These are phyloP conservation scores for Russula ochroleuca DNA, from an alignment of 768 basidiomycete species.

Conservation along the genomic window DNA sequence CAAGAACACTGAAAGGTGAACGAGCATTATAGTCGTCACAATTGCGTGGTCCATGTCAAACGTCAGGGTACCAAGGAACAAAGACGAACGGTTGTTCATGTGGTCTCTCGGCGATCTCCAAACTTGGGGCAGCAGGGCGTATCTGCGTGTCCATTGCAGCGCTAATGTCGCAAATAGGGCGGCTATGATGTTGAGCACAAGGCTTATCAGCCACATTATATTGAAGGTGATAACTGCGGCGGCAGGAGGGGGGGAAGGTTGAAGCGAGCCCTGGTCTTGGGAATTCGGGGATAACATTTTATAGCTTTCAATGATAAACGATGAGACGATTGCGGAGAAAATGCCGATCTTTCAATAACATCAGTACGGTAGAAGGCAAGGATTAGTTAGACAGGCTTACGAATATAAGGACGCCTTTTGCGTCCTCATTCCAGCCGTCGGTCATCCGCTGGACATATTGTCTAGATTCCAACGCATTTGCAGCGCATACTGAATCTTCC, in stretches of 20 bases:
- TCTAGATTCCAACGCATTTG: slow-evolving; percentile 1
- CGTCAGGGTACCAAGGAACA: not conserved
- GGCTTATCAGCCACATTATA: too few relatives aligned
- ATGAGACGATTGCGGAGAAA: too few relatives aligned
- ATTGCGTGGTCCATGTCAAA: slow-evolving; percentile 32
- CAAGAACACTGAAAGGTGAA: slow-evolving; percentile 46
- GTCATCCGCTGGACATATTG: not conserved
- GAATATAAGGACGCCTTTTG: slow-evolving; percentile 20
- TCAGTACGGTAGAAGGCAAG: not conserved
- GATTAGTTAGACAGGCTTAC: slow-evolving; percentile 2
- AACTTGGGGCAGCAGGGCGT: slow-evolving; percentile 32
- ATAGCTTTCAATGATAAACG: slow-evolving; percentile 27
- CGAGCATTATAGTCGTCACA: slow-evolving; percentile 41
- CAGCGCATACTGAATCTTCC: not conserved
- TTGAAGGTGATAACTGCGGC: slow-evolving; percentile 10
- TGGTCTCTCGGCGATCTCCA: slow-evolving; percentile 33
- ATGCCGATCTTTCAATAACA: slow-evolving; percentile 23
- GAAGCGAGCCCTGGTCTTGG: not conserved
- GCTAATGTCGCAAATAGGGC: too few relatives aligned
- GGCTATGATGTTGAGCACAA: too few relatives aligned
- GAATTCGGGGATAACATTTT: slow-evolving; percentile 18
- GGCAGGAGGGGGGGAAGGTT: not conserved
- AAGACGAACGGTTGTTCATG: slow-evolving; percentile 35
- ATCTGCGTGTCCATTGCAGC: too few relatives aligned
- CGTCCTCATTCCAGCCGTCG: slow-evolving; percentile 20